These are phyloP conservation scores for Torulaspora delbrueckii DNA, from an alignment of 805 yeast genomes.

Conservation along the genomic window DNA sequence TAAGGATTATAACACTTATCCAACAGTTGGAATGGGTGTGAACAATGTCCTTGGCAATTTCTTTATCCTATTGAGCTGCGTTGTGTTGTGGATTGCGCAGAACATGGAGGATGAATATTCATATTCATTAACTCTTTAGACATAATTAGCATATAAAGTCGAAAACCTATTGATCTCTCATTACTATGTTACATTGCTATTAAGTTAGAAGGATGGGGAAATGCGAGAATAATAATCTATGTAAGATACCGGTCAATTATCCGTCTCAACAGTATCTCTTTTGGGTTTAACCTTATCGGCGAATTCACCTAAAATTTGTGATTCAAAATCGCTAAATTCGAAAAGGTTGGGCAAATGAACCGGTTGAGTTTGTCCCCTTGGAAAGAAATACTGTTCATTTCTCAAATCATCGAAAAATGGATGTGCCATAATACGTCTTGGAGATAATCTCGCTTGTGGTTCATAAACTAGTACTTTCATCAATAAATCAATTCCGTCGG, in stretches of 20 bases:
- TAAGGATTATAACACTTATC: conserved; percentile 67
- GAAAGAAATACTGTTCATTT: conserved; percentile 47
- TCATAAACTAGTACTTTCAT: conserved; percentile 81
- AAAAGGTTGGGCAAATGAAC: conserved; percentile 48
- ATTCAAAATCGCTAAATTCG: conserved; percentile 68
- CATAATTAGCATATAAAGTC: background rate
- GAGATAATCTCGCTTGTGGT: conserved; percentile 76
- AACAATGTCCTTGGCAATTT: conserved; percentile 78
- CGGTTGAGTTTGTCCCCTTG: conserved; percentile 47
- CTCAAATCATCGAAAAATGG: conserved; percentile 86
- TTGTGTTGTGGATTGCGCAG: conserved; percentile 87
- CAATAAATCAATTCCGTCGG: conserved; percentile 80
- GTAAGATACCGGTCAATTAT: conserved; percentile 1
- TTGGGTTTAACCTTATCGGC: conserved; percentile 20
- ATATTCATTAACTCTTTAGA: conserved; percentile 73
- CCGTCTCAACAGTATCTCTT: conserved; percentile 3
- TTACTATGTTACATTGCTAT: conserved; percentile 14
- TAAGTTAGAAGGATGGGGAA: conserved; percentile 3
- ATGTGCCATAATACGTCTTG: conserved; percentile 80
- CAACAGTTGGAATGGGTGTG: conserved; percentile 91
- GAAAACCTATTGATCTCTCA: conserved; percentile 1
- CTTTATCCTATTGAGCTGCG: conserved; percentile 81
- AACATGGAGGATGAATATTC: conserved; percentile 95
- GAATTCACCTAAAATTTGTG: conserved; percentile 41
- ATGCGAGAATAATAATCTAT: conserved; percentile 1